phyloP scores from a whole-genome alignment of 768 basidiomycete genomes.

The Rhodotorula diobovata region DNA sequence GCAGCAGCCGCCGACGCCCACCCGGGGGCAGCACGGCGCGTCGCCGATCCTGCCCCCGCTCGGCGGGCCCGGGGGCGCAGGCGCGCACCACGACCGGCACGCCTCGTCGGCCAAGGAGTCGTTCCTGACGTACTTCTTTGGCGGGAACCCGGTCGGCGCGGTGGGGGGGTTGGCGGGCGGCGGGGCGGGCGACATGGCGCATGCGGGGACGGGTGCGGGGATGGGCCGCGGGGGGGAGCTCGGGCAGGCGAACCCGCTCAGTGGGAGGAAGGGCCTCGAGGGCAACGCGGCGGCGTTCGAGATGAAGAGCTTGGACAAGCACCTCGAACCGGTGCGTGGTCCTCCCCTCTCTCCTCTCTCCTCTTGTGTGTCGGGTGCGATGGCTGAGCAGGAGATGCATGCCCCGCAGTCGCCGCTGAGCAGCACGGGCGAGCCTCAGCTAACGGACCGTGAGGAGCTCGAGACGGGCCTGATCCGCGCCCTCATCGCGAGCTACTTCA shows the following conservation, averaged over 20 bases:
- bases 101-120: constrained; percentile 66
- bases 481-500: constrained; percentile 90
- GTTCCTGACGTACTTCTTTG: constrained; percentile 97
- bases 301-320: constrained; percentile 97
- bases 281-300: constrained; percentile 83
- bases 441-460: constrained; percentile 87
- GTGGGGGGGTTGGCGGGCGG: background rate
- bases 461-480: constrained; percentile 91
- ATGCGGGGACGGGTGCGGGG: background rate
- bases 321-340: constrained; percentile 85
- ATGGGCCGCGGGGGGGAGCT: background rate
- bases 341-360: background rate
- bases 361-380: background rate
- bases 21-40: background rate
- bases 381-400: constrained; percentile 7
- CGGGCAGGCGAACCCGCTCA: constrained; percentile 45
- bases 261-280: constrained; percentile 55
- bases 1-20: background rate
- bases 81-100: constrained; percentile 2
- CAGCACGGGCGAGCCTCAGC: constrained; percentile 56
- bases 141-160: constrained; percentile 51
- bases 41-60: background rate
- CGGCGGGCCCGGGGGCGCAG: background rate
- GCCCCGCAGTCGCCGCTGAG: constrained; percentile 51
- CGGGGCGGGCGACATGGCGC: background rate